Base-by-base conservation (phyloP, 2,329 filamentous ascomycete genomes). In the Xylariaceae sp. region DNA sequence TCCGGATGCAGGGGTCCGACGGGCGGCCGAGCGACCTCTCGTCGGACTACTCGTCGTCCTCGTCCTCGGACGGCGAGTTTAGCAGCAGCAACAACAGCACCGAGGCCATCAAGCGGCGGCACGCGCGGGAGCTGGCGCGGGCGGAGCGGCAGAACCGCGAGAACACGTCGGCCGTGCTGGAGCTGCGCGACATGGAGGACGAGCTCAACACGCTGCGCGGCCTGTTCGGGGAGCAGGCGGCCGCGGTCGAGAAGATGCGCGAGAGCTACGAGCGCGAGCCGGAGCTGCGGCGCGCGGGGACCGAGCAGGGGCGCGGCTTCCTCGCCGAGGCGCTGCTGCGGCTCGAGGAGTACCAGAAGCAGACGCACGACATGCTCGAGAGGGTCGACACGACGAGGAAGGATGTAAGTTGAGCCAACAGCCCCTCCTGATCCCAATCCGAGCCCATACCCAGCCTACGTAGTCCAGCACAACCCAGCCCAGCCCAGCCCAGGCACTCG, bases 131-230 rank as follows among this genome's bases (percentile, higher is more conserved):
- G 36, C 43, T 63, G 13, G 53, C 60, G 37, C 49, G 55, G 29
- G 63, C 70, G 1, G 72, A 78, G 41, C 61, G 63, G 1, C 70
- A 77, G 37, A 80, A 80, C 42, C 67, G 75, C 5, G 70, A 77
- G 39, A 77, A 78, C 41, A 75, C 77, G 0, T 78, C 77, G 0
- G 72, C 76, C 0, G 55, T 80, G 0, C 58, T 81, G 1, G 77
- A 81, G 45, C 61, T 81, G 1, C 67, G 75, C 10, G 77, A 81
- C 40, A 71, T 81, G 29, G 73, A 80, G 39, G 76, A 81, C 38
- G 77, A 81, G 48, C 61, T 81, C 3, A 64, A 62, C 3, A 77
- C 73, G 0, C 61, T 81, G 5, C 47, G 65, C 5, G 69, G 66
- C 27, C 58, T 81, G 0, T 76, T 80, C 19, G 65, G 72, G n/a